A percentile compares a stretch with the other conserved stretches of the same genome.
Conservation (phyloP, 371 early-diverging fungal species). For the Mucor circinelloides region DNA sequence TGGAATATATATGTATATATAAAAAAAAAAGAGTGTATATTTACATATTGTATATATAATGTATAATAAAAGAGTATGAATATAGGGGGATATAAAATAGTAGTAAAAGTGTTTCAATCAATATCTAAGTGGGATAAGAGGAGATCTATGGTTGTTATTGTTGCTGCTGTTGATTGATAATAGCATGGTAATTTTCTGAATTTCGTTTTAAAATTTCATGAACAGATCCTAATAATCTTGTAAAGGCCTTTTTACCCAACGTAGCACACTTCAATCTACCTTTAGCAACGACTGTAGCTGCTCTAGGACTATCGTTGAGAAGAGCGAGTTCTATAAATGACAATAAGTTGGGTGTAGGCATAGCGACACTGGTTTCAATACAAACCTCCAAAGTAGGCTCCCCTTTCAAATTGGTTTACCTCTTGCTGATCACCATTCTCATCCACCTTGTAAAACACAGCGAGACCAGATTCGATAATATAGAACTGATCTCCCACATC, state of each 20-base stretch:
- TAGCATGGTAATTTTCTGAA: constrained; percentile 70
- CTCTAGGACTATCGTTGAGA: constrained; percentile 84
- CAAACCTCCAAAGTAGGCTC: constrained; percentile 95
- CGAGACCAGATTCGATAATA: constrained; percentile 89
- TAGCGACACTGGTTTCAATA: not conserved
- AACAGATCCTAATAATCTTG: constrained; percentile 88
- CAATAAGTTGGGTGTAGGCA: not conserved
- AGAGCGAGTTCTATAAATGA: constrained; percentile 79
- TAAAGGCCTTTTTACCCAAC: constrained; percentile 88
- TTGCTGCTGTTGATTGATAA: constrained; percentile 27
- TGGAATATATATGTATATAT: not conserved
- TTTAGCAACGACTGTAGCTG: constrained; percentile 83
- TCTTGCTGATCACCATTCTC: constrained; percentile 77
- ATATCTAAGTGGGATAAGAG: not conserved
- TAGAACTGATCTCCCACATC: constrained; percentile 64
- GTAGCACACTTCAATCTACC: constrained; percentile 90
- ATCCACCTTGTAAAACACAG: constrained; percentile 41
- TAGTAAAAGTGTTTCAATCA: not conserved
- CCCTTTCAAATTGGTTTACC: constrained; percentile 78
- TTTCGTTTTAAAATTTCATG: constrained; percentile 89
- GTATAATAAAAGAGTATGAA: too few species aligned
- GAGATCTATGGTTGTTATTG: constrained; percentile 15
- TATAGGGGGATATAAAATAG: not conserved
- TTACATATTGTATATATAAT: not conserved
- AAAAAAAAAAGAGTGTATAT: not conserved